These are phyloP conservation scores for Streptanthus diversifolius DNA, from an alignment of 345 rosid genomes.

Conservation along the genomic window DNA sequence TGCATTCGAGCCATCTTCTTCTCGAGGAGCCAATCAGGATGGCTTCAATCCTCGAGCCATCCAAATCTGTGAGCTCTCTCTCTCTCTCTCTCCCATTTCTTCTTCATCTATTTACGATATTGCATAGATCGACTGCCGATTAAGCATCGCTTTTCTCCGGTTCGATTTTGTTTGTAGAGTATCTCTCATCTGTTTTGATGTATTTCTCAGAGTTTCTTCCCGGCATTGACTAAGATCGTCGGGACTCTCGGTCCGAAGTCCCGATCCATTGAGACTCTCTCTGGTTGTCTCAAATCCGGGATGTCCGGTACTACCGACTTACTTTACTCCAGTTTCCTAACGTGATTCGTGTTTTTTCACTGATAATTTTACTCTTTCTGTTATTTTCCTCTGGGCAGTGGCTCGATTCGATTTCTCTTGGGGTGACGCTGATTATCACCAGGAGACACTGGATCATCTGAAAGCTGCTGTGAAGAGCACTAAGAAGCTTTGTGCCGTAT, in stretches of 20 bases:
- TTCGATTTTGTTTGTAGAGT: background rate
- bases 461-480: slow-evolving; percentile 72
- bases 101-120: background rate
- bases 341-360: background rate
- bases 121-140: background rate
- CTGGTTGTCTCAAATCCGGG: slow-evolving; percentile 82
- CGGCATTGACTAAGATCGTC: slow-evolving; percentile 94
- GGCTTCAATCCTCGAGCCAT: slow-evolving; percentile 96
- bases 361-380: background rate
- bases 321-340: background rate
- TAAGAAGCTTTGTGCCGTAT: slow-evolving; percentile 89
- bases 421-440: slow-evolving; percentile 78
- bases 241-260: slow-evolving; percentile 91
- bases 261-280: slow-evolving; percentile 66
- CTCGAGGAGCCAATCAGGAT: slow-evolving; percentile 98
- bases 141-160: background rate
- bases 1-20: slow-evolving; percentile 94
- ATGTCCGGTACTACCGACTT: slow-evolving; percentile 65
- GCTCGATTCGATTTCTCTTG: slow-evolving; percentile 93
- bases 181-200: background rate
- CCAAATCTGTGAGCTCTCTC: slow-evolving; percentile 64
- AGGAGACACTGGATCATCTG: slow-evolving; percentile 76
- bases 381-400: slow-evolving; percentile 39
- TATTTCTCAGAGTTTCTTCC: slow-evolving; percentile 70
- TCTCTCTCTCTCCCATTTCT: background rate